A percentile compares a stretch with the other conserved stretches of the same genome.
Conservation (phyloP, 225 moss, liverwort and hornwort species). For the Thuidium tamariscinum region DNA sequence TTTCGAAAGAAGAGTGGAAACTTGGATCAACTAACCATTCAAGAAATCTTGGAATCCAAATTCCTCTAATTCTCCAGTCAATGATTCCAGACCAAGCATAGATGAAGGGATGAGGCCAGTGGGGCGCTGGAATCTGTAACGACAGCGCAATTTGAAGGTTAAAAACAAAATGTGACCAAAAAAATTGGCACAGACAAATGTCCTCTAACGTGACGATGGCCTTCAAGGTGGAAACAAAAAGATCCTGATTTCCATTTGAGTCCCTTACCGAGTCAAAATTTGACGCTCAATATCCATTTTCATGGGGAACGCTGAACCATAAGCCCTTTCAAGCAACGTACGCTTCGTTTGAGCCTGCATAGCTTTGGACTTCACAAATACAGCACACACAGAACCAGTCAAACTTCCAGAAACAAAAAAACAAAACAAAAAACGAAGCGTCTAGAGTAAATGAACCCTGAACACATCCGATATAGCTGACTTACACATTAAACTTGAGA, state of each 20-base stretch:
- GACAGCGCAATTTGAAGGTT: neutral
- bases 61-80: conserved; percentile 84
- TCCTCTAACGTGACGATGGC: neutral
- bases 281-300: conserved; percentile 86
- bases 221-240: neutral
- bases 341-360: conserved; percentile 61
- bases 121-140: conserved; percentile 81
- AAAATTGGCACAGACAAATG: neutral
- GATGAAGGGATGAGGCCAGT: conserved; percentile 82
- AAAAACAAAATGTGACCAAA: neutral
- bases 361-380: conserved; percentile 48
- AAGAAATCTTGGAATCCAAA: conserved; percentile 86
- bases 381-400: conserved; percentile 1
- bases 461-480: neutral
- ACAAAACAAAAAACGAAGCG: neutral
- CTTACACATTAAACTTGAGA: neutral
- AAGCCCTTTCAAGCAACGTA: conserved; percentile 53
- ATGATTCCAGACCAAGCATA: conserved; percentile 87
- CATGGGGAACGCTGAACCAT: conserved; percentile 75
- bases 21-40: conserved; percentile 39
- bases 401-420: neutral
- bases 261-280: conserved; percentile 67
- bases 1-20: neutral
- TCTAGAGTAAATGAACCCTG: neutral
- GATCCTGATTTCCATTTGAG: neutral